These are phyloP conservation scores for Cutaneotrichosporon arboriforme DNA, from an alignment of 1,284 basidiomycete genomes.

Conservation along the genomic window DNA sequence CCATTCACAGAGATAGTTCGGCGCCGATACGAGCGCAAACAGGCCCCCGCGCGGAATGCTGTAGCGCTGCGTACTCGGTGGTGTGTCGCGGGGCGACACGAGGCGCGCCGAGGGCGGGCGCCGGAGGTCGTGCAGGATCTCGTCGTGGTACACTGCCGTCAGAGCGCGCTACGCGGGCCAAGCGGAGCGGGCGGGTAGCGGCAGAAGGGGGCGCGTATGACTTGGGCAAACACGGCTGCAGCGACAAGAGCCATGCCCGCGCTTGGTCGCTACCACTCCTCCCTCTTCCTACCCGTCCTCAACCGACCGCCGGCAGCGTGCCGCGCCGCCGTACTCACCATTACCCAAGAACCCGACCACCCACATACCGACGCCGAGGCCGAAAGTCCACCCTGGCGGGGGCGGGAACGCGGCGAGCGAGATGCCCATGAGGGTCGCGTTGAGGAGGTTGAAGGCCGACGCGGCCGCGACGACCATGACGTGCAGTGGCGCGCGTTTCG, in stretches of 20 bases:
- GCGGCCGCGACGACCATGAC: constrained; percentile 59
- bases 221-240: too few species aligned
- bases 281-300: too few species aligned
- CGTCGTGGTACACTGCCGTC: constrained; percentile 66
- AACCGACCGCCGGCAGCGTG: too few species aligned
- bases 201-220: too few species aligned
- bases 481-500: constrained; percentile 72
- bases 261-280: too few species aligned
- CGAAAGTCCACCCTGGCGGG: constrained; percentile 52
- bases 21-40: constrained; percentile 76
- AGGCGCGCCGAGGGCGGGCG: constrained; percentile 34
- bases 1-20: constrained; percentile 87
- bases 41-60: constrained; percentile 75
- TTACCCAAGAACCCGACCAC: constrained; percentile 68
- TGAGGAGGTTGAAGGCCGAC: constrained; percentile 51
- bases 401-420: constrained; percentile 28
- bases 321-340: constrained; percentile 24
- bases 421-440: constrained; percentile 27
- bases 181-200: background rate
- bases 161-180: background rate
- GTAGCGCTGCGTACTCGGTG: constrained; percentile 50
- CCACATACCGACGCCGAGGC: constrained; percentile 63
- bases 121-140: constrained; percentile 71
- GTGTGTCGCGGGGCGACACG: constrained; percentile 10
- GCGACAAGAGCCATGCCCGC: too few species aligned